A percentile compares a stretch with the other conserved stretches of the same genome.
Conservation (phyloP, 2,329 filamentous ascomycete species). For the Aureobasidium sp. region DNA sequence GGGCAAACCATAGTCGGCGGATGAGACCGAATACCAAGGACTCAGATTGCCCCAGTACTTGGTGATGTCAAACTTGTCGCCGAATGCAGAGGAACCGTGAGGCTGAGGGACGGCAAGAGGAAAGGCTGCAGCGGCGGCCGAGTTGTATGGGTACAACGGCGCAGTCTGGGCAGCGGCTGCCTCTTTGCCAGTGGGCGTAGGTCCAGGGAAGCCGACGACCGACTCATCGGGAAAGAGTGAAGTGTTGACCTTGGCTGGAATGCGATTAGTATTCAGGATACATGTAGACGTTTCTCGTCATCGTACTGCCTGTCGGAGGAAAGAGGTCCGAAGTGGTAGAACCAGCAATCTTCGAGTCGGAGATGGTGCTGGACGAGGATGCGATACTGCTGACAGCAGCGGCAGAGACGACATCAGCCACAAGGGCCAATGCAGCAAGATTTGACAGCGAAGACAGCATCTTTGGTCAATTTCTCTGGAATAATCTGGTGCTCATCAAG, state of each 20-base stretch:
- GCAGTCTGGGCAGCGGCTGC: neutral
- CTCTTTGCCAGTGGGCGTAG: slow-evolving; percentile 1
- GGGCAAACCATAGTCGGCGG: slow-evolving; percentile 5
- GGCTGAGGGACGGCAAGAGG: slow-evolving; percentile 1
- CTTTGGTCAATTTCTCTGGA: neutral
- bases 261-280: neutral
- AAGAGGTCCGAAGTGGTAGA: neutral
- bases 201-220: slow-evolving; percentile 10
- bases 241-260: slow-evolving; percentile 9
- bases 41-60: slow-evolving; percentile 14
- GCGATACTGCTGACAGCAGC: neutral
- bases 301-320: neutral
- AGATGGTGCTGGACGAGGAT: neutral
- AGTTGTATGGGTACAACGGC: slow-evolving; percentile 13
- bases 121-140: neutral
- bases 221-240: slow-evolving; percentile 2
- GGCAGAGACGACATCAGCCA: slow-evolving; percentile 1
- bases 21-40: slow-evolving; percentile 13
- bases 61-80: slow-evolving; percentile 11
- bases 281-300: no score
- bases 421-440: neutral
- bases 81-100: neutral
- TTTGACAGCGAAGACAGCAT: slow-evolving; percentile 10
- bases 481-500: neutral
- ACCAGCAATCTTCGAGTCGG: slow-evolving; percentile 1